Evolutionary conservation across 768 basidiomycete genomes (phyloP), one percentile per base, ranked within the genome.

Genomic region (Suillus bovinus): DNA sequence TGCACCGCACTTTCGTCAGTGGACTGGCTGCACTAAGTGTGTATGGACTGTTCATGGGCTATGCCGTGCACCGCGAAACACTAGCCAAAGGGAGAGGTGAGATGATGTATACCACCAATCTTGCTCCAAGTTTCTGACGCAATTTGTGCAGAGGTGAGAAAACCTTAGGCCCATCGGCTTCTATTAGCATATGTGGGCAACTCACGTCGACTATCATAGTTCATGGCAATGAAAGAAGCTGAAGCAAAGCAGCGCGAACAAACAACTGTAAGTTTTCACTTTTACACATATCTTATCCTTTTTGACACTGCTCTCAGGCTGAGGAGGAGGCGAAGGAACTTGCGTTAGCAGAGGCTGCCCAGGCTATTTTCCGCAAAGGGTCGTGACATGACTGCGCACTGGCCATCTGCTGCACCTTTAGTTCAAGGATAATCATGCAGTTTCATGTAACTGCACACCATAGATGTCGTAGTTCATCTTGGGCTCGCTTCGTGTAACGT

Each of bases 11-110:
- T 31, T 17, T 76, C 41, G 72, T 75, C 61, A 65, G 64, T 7
- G 72, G 74, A 46, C 74, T 75, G 27, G 65, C 69, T 17, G 66
- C 47, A 27, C 66, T 75, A 52, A 72, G 64, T 17, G 38, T 72
- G 11, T 75, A 75, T 29, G 74, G 74, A 44, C 13, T 75, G 22
- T 75, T 74, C 62, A 53, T 75, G 38, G 74, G 75, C 16, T 74
- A 72, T 61, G 70, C 70, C 20, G 71, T 75, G 11, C 74, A 75
- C 29, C 65, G 57, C 11, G 73, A 75, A 31, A 69, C 74, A 52
- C 69, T 75, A 64, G 31, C 63, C 55, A 75, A 72, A 62, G 74
- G 74, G 27, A 68, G 61, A 71, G 74, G 74, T 75, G 36, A 29
- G 75, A 62, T 22, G 13, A 16, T 44, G 14, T 52, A 5, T 44